These are phyloP conservation scores for Trichoderma koningii DNA, from an alignment of 2,329 filamentous ascomycete species.

Conservation along the genomic window DNA sequence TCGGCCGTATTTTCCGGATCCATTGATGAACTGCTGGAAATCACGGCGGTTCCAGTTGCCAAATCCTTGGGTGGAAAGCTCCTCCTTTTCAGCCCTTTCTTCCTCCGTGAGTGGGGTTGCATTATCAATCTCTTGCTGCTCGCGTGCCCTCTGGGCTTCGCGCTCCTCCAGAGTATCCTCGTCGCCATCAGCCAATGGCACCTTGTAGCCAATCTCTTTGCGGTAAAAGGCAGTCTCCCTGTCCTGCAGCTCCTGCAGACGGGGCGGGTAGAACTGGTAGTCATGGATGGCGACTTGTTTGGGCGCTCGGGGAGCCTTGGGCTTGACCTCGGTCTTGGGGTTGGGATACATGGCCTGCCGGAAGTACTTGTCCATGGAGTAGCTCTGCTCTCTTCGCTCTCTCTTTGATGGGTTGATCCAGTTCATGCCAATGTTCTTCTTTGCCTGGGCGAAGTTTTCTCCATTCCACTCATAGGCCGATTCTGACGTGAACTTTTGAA, in stretches of 20 bases:
- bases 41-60: slow-evolving; percentile 95
- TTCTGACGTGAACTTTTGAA: slow-evolving; percentile 97
- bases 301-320: slow-evolving; percentile 91
- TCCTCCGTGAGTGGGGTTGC: slow-evolving; percentile 85
- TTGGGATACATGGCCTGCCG: slow-evolving; percentile 78
- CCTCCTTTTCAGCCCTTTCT: slow-evolving; percentile 83
- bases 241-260: slow-evolving; percentile 86
- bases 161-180: slow-evolving; percentile 86
- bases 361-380: slow-evolving; percentile 99
- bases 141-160: slow-evolving; percentile 81
- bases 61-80: slow-evolving; percentile 81
- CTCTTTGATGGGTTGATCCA: slow-evolving; percentile 99
- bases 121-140: slow-evolving; percentile 91
- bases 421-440: slow-evolving; percentile 87
- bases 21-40: slow-evolving; percentile 97
- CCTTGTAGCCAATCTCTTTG: slow-evolving; percentile 95
- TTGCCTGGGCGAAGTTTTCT: slow-evolving; percentile 87
- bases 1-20: slow-evolving; percentile 88
- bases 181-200: slow-evolving; percentile 81
- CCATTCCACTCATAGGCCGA: slow-evolving; percentile 99
- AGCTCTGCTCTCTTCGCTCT: slow-evolving; percentile 96
- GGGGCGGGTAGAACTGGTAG: slow-evolving; percentile 92
- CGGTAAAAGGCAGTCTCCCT: slow-evolving; percentile 94
- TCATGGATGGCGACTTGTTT: slow-evolving; percentile 92
- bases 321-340: slow-evolving; percentile 86